phyloP scores from a whole-genome alignment of 2,329 filamentous ascomycete genomes.

The Colletotrichum sublineola region DNA sequence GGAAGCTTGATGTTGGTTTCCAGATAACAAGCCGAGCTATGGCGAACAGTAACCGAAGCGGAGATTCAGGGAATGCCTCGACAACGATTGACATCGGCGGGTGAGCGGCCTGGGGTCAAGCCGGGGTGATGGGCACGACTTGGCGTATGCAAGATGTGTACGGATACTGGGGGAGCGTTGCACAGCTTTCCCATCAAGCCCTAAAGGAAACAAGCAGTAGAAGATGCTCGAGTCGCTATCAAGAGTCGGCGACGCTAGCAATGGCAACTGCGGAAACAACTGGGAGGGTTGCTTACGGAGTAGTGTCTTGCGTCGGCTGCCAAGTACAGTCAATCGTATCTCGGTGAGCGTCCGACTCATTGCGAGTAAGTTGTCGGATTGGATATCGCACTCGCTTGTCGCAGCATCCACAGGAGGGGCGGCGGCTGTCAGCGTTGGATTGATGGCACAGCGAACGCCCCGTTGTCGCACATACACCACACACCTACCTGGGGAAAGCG shows the following conservation, averaged over 20 bases:
- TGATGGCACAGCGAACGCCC: background rate
- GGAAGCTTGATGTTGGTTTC: constrained; percentile 1
- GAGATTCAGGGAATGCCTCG: too few species aligned
- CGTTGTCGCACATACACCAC: background rate
- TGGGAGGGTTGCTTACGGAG: background rate
- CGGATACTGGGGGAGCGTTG: background rate
- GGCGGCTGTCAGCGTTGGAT: constrained; percentile 1
- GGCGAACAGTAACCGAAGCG: too few species aligned
- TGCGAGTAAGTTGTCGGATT: background rate
- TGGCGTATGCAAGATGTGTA: background rate
- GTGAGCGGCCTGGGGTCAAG: too few species aligned
- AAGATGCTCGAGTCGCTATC: background rate
- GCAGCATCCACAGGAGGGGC: constrained; percentile 9
- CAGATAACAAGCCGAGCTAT: background rate
- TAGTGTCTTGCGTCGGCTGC: constrained; percentile 9
- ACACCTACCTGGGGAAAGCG: background rate
- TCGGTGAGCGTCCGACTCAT: background rate
- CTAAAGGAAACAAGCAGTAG: background rate
- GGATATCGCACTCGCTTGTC: background rate
- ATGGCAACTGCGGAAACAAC: background rate
- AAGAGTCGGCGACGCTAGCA: constrained; percentile 38
- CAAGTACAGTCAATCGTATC: constrained; percentile 2
- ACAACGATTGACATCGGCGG: too few species aligned
- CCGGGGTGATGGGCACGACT: too few species aligned
- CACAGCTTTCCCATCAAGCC: background rate